Conservation (phyloP, 495 filamentous ascomycete genomes). For the Hyaloscypha finlandica region DNA sequence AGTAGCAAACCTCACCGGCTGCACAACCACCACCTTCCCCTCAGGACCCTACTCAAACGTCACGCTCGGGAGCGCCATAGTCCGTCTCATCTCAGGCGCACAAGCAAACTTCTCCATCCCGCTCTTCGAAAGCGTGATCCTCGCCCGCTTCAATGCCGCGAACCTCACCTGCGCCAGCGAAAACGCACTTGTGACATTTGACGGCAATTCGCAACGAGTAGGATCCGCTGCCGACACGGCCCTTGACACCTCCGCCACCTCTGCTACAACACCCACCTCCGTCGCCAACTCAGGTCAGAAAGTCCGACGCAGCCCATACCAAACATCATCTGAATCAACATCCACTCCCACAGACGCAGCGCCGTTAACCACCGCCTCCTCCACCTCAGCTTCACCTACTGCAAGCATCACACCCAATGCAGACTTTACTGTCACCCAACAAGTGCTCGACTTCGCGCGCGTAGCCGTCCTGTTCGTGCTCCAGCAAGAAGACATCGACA, state of each 20-base stretch:
- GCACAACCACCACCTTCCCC: slow-evolving; percentile 64
- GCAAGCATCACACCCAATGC: slow-evolving; percentile 25
- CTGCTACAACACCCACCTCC: slow-evolving; percentile 11
- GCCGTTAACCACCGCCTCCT: slow-evolving; percentile 24
- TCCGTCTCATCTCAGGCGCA: slow-evolving; percentile 66
- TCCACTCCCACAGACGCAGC: slow-evolving; percentile 30
- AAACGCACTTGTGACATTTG: slow-evolving; percentile 85
- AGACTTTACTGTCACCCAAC: slow-evolving; percentile 44
- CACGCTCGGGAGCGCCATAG: slow-evolving; percentile 78
- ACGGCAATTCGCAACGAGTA: slow-evolving; percentile 48
- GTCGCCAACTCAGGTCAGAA: slow-evolving; percentile 1
- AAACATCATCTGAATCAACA: slow-evolving; percentile 31
- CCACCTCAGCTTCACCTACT: slow-evolving; percentile 11
- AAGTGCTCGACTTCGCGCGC: slow-evolving; percentile 67
- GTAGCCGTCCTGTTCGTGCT: slow-evolving; percentile 63
- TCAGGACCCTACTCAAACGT: slow-evolving; percentile 41
- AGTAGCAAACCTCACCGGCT: slow-evolving; percentile 60
- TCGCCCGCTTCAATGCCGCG: slow-evolving; percentile 73
- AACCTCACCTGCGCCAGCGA: slow-evolving; percentile 77
- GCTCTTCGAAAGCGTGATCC: slow-evolving; percentile 63
- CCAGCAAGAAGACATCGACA: slow-evolving; percentile 51
- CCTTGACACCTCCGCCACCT: background rate
- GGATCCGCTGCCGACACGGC: slow-evolving; percentile 33
- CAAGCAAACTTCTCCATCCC: slow-evolving; percentile 72
- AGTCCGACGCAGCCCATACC: background rate